Conservation (phyloP, 441 rosid genomes). For the Erodium chrysanthum region DNA sequence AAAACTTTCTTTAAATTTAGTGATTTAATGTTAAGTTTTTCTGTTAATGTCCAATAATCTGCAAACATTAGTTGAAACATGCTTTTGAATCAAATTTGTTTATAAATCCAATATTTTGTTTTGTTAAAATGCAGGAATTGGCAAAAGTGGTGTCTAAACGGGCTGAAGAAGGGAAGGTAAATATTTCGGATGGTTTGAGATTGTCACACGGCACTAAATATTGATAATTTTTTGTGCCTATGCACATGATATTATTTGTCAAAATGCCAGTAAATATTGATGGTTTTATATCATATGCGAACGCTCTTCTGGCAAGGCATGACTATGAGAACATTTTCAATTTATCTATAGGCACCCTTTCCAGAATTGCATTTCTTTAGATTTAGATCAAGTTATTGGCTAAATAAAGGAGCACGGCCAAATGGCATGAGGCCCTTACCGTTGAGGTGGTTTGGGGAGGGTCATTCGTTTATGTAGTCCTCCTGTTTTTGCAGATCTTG, state of each 20-base stretch:
- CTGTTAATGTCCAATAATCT: not conserved
- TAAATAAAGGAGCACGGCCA: not conserved
- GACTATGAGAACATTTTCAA: not conserved
- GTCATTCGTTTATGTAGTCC: not conserved
- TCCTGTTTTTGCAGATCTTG: too few species aligned
- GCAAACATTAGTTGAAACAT: not conserved
- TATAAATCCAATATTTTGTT: not conserved
- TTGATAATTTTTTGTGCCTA: not conserved
- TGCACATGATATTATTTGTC: not conserved
- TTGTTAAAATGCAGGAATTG: not conserved
- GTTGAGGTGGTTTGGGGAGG: not conserved
- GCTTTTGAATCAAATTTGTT: not conserved
- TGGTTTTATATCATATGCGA: not conserved
- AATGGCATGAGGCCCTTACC: not conserved
- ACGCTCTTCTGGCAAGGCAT: not conserved
- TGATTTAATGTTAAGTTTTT: not conserved
- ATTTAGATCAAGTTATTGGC: not conserved
- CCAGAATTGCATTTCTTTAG: not conserved
- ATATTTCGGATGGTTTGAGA: not conserved
- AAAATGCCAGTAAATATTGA: not conserved
- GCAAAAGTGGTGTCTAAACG: not conserved
- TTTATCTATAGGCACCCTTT: not conserved
- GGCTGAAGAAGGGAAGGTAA: constrained; percentile 3
- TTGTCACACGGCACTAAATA: not conserved
- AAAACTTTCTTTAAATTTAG: not conserved